A percentile compares a stretch with the other conserved stretches of the same genome.
phyloP scores from a whole-genome alignment of 768 basidiomycete species.

The Amanita jacksonii region DNA sequence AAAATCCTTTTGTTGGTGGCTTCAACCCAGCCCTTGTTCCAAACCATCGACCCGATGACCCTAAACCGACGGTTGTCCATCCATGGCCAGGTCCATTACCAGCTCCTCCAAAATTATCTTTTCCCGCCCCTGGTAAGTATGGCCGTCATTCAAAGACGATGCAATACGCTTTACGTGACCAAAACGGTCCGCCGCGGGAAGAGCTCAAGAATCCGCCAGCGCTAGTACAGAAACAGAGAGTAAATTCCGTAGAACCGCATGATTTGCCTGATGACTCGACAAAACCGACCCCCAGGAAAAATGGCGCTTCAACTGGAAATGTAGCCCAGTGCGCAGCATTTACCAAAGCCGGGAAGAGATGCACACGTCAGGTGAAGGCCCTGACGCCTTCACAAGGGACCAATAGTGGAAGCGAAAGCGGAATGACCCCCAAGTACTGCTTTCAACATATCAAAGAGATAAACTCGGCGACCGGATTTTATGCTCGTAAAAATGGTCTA shows the following conservation, averaged over 20 bases:
- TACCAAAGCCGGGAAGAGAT: conserved; percentile 57
- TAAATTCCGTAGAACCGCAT: conserved; percentile 14
- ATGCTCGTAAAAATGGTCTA: conserved; percentile 36
- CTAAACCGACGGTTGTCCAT: conserved; percentile 2
- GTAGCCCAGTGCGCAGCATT: conserved; percentile 49
- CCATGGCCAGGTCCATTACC: conserved; percentile 28
- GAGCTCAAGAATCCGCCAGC: not conserved
- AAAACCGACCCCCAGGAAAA: conserved; percentile 11
- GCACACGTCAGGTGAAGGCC: conserved; percentile 48
- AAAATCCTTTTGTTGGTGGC: conserved; percentile 36
- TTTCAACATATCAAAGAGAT: conserved; percentile 54
- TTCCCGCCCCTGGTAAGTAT: conserved; percentile 11
- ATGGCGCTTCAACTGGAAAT: conserved; percentile 6
- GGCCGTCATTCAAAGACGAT: conserved; percentile 26
- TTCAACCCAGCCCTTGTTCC: conserved; percentile 25
- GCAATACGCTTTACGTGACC: conserved; percentile 25
- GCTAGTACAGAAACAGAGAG: not conserved
- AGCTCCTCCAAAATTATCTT: conserved; percentile 8
- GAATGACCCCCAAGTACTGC: conserved; percentile 42
- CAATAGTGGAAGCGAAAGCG: conserved; percentile 22
- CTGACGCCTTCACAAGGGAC: conserved; percentile 17
- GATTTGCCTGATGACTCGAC: conserved; percentile 8
- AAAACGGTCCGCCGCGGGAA: not conserved
- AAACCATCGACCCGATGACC: conserved; percentile 12
- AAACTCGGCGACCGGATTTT: conserved; percentile 45